Evolutionary conservation across 192 early-diverging fungal genomes (phyloP), one percentile per base, ranked within the genome.

Genomic region (Coemansia sp.): DNA sequence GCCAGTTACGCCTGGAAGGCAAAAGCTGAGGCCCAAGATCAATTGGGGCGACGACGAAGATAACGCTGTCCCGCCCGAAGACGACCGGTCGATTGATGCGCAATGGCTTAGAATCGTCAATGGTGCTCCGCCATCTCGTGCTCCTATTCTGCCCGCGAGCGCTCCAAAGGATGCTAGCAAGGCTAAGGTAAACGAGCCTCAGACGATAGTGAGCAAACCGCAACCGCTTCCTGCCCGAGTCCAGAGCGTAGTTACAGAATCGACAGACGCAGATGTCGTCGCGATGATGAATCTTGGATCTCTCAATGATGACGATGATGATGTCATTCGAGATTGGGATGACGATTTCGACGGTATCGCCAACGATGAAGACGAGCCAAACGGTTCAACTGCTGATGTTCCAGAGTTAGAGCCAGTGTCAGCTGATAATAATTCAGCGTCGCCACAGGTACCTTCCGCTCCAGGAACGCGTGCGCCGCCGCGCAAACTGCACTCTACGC

Each of bases 21-120:
- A 73, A 65, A 79, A 79, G 66, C 27, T 74, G 15, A 55, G 67
- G 6, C 71, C 77, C 15, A 59, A 34, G 22, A 78, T 84, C 11
- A 73, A 68, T 64, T 83, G 81, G 81, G 77, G 74, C 15, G 79
- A 80, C 38, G 79, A 80, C 4, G 82, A 79, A 12, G 77, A 75
- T 33, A 15, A 47, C 29, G 12, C 12, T 22, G 11, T 76, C 18
- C 77, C 82, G 12, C 33, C 73, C 4, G 77, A 74, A 4, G 33
- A 66, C 43, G 77, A 79, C 43, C 71, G 7, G 63, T 79, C 82
- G 3, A 40, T 84, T 3, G 74, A 78, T 29, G 82, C 82, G 12
- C 82, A 84, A 47, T 84, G 82, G 82, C 82, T 78, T 41, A 74
- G 82, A 33, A 84, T 84, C 20, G 64, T 84, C 38, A 76, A 71